These are phyloP conservation scores for Narthecium ossifragum DNA, from an alignment of 106 monocot species.

Conservation along the genomic window DNA sequence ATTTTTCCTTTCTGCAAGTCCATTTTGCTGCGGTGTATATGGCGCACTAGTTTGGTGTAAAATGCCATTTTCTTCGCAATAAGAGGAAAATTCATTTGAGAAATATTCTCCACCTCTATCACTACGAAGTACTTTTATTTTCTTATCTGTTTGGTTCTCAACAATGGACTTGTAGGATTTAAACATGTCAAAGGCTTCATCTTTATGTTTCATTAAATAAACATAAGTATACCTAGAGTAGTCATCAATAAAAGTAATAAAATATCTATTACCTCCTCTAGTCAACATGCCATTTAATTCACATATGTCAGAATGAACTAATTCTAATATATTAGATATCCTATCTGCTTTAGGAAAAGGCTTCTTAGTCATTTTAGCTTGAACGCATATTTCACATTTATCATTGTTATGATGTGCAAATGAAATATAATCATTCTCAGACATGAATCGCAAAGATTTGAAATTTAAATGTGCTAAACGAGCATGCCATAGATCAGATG, in stretches of 20 bases:
- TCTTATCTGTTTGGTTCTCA: slow-evolving; percentile 10
- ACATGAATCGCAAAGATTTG: no score
- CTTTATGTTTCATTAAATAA: no score
- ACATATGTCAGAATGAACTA: slow-evolving; percentile 13
- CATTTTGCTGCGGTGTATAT: slow-evolving; percentile 12
- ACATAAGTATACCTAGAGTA: no score
- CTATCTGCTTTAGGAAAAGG: background rate
- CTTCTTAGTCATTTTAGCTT: background rate
- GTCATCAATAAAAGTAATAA: no score
- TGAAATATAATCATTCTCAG: slow-evolving; percentile 1
- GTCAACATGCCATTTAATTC: slow-evolving; percentile 12
- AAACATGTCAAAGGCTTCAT: slow-evolving; percentile 12
- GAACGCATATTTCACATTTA: slow-evolving; percentile 14
- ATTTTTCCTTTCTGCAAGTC: slow-evolving; percentile 11
- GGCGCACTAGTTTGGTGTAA: background rate
- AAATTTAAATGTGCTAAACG: slow-evolving; percentile 13
- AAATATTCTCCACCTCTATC: slow-evolving; percentile 19
- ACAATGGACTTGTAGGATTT: slow-evolving; percentile 5
- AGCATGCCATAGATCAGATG: slow-evolving; percentile 5
- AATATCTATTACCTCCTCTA: background rate
- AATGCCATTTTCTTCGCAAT: slow-evolving; percentile 9
- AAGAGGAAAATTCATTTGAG: background rate
- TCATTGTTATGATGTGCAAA: background rate
- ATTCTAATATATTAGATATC: background rate
- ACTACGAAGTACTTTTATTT: slow-evolving; percentile 7